Evolutionary conservation across 805 yeast species (phyloP).

Genomic region (Tetrapisispora taiwanensis): DNA sequence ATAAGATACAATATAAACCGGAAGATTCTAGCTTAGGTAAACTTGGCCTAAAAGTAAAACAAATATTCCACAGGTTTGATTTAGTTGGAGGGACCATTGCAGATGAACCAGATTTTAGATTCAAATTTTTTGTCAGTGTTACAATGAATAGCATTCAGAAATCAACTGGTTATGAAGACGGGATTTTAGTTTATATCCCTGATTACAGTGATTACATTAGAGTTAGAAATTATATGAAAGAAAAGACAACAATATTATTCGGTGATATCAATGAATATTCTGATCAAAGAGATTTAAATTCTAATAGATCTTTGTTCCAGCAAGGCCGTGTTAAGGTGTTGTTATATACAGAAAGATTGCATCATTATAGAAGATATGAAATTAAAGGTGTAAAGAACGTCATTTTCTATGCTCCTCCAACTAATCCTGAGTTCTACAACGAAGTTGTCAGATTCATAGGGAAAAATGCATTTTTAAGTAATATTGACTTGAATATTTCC

Average conservation of each 20-base stretch:
- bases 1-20: slow-evolving; percentile 37
- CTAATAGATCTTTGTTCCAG: slow-evolving; percentile 61
- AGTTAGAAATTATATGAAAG: slow-evolving; percentile 49
- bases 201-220: slow-evolving; percentile 80
- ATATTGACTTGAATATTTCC: slow-evolving; percentile 46
- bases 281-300: slow-evolving; percentile 54
- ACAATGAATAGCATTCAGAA: slow-evolving; percentile 60
- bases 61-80: slow-evolving; percentile 64
- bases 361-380: slow-evolving; percentile 80
- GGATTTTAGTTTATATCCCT: slow-evolving; percentile 73
- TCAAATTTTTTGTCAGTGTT: slow-evolving; percentile 66
- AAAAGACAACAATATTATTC: slow-evolving; percentile 53
- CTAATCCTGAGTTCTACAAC: slow-evolving; percentile 72
- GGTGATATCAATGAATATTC: slow-evolving; percentile 80
- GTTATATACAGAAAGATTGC: slow-evolving; percentile 90
- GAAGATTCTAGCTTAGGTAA: slow-evolving; percentile 48
- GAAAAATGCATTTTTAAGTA: slow-evolving; percentile 39
- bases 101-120: slow-evolving; percentile 73
- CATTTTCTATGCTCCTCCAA: slow-evolving; percentile 73
- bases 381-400: slow-evolving; percentile 76
- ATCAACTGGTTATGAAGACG: slow-evolving; percentile 53
- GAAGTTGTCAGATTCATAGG: slow-evolving; percentile 68
- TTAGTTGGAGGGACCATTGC: slow-evolving; percentile 36
- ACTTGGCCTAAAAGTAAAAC: slow-evolving; percentile 57
- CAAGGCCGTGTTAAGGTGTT: slow-evolving; percentile 54